Percentiles rank a stretch among this genome's conserved stretches.
Evolutionary conservation across 306 rosid species (phyloP).

Genomic region (Crataegus laevigata): DNA sequence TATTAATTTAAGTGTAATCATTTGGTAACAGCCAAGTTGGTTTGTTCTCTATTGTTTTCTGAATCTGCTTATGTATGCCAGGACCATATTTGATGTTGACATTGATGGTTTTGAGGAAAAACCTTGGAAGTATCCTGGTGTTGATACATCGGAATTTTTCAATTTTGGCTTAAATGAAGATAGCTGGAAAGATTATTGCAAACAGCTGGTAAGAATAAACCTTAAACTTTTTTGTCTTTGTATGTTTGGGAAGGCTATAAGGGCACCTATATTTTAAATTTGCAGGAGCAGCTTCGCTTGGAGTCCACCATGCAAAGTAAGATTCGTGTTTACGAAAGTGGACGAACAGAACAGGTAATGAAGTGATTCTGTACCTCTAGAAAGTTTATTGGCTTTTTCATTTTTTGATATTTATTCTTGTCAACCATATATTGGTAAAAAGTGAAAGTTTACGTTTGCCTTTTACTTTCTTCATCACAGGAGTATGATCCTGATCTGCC

Average conservation of each 20-base stretch:
- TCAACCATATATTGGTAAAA: neutral
- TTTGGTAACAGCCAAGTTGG: neutral
- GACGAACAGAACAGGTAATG: slow-evolving; percentile 85
- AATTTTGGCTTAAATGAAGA: slow-evolving; percentile 93
- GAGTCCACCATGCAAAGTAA: slow-evolving; percentile 99
- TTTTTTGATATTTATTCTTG: neutral
- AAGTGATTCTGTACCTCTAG: slow-evolving; percentile 10
- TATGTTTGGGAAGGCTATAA: slow-evolving; percentile 17
- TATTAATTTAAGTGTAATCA: slow-evolving; percentile 1
- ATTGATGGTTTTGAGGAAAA: slow-evolving; percentile 88
- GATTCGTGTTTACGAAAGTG: slow-evolving; percentile 96
- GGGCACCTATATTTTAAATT: slow-evolving; percentile 10
- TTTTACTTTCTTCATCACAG: slow-evolving; percentile 34
- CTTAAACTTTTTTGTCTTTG: neutral
- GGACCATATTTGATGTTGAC: slow-evolving; percentile 94
- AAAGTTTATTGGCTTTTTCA: neutral
- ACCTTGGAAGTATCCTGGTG: slow-evolving; percentile 84
- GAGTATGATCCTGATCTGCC: slow-evolving; percentile 98
- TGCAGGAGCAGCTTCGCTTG: slow-evolving; percentile 91
- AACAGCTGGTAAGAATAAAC: slow-evolving; percentile 71
- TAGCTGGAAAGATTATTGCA: slow-evolving; percentile 95
- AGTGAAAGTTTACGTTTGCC: neutral
- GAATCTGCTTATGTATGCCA: slow-evolving; percentile 35
- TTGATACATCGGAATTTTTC: slow-evolving; percentile 80
- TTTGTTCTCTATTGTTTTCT: slow-evolving; percentile 2